Percentiles rank a stretch among this genome's conserved stretches.
Evolutionary conservation across 1,284 basidiomycete species (phyloP).

Genomic region (Papiliotrema nemorosa): DNA sequence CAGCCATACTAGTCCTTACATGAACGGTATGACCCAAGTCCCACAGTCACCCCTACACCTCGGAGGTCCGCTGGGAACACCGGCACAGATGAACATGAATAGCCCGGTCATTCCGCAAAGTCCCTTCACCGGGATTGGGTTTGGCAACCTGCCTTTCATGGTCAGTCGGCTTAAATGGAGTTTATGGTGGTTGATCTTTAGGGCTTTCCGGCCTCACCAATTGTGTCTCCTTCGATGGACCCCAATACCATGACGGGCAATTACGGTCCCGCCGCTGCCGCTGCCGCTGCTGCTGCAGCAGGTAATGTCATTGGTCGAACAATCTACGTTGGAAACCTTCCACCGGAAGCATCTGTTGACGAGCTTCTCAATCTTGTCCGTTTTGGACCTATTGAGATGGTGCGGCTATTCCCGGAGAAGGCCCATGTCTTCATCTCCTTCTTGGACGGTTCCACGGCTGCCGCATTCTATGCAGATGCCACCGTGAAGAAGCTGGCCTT

Average conservation of each 20-base stretch:
- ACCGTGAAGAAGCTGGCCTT: slow-evolving; percentile 85
- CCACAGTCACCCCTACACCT: slow-evolving; percentile 3
- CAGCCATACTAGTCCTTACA: background rate
- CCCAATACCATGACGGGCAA: slow-evolving; percentile 57
- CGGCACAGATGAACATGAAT: slow-evolving; percentile 5
- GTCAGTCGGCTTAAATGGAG: slow-evolving; percentile 11
- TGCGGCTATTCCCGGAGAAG: slow-evolving; percentile 95
- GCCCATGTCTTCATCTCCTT: slow-evolving; percentile 97
- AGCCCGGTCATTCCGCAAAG: background rate
- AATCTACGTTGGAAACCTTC: slow-evolving; percentile 94
- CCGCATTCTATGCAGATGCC: slow-evolving; percentile 91
- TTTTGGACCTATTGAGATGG: slow-evolving; percentile 93
- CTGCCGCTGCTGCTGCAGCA: slow-evolving; percentile 66
- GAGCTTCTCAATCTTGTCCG: slow-evolving; percentile 96
- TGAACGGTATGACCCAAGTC: background rate
- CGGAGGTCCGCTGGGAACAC: slow-evolving; percentile 4
- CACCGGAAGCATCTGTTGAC: slow-evolving; percentile 90
- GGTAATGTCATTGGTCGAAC: slow-evolving; percentile 73
- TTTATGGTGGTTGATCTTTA: background rate
- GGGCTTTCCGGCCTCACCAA: slow-evolving; percentile 26
- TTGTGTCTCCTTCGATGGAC: slow-evolving; percentile 61
- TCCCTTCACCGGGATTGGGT: background rate
- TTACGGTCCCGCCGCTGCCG: slow-evolving; percentile 61
- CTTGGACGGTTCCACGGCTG: slow-evolving; percentile 83
- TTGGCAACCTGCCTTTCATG: slow-evolving; percentile 6